Conservation (phyloP, 2,329 filamentous ascomycete species). For the Chaetomium globosum region DNA sequence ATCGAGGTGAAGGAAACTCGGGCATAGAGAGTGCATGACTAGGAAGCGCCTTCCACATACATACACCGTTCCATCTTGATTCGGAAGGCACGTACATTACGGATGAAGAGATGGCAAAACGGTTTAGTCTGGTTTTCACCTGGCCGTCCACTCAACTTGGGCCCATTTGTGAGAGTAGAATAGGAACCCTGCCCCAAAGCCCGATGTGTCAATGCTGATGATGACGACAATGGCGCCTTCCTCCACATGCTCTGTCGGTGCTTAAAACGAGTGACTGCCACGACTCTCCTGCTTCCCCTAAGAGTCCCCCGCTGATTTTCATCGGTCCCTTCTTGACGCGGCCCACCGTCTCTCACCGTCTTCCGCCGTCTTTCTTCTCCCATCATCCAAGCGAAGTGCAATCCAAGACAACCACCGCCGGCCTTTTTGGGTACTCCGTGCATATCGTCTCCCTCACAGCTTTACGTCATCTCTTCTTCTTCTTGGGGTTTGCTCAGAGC, state of each 20-base stretch:
- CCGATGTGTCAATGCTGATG: background rate
- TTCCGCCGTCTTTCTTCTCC: background rate
- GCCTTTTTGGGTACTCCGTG: constrained; percentile 36
- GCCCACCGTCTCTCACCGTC: background rate
- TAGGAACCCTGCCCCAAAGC: background rate
- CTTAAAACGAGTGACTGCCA: background rate
- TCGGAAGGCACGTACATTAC: background rate
- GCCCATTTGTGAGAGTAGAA: background rate
- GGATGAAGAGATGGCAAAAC: background rate
- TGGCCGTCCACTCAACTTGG: background rate
- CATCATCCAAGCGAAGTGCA: constrained; percentile 25
- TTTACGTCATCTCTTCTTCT: constrained; percentile 34
- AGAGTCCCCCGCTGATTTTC: background rate
- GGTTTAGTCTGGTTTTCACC: background rate
- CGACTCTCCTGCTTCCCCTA: background rate
- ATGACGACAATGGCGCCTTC: background rate
- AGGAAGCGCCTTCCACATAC: background rate
- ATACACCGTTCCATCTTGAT: background rate
- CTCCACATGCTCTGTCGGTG: background rate
- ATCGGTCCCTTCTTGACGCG: background rate
- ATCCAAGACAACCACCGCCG: constrained; percentile 25
- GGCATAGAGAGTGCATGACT: background rate
- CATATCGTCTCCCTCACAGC: constrained; percentile 34
- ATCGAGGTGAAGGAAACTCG: background rate
- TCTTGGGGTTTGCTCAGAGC: constrained; percentile 22